Evolutionary conservation across 495 filamentous ascomycete species (phyloP).

Genomic region (Daldinia loculata): DNA sequence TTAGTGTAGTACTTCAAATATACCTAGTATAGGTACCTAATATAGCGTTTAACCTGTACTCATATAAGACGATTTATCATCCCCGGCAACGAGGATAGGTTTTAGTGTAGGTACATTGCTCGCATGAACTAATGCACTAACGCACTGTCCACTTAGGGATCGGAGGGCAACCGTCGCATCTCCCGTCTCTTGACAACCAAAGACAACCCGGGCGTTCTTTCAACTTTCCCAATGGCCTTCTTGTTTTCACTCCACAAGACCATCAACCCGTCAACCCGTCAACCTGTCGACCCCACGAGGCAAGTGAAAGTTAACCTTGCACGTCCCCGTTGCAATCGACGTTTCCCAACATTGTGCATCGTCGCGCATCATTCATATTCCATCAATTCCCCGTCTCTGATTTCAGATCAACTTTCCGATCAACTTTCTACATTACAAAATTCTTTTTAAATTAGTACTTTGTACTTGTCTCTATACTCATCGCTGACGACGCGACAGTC

Average conservation of each 20-base stretch:
- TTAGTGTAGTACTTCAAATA: conserved; percentile 6
- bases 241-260: conserved; percentile 28
- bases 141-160: conserved; percentile 22
- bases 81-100: conserved; percentile 1
- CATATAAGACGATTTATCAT: background rate
- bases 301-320: conserved; percentile 16
- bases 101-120: conserved; percentile 12
- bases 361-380: conserved; percentile 16
- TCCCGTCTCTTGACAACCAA: conserved; percentile 14
- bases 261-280: background rate
- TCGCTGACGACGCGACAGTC: background rate
- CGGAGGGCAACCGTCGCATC: conserved; percentile 4
- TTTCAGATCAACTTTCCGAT: background rate
- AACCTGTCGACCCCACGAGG: conserved; percentile 2
- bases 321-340: background rate
- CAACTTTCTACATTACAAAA: conserved; percentile 1
- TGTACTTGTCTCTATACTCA: background rate
- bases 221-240: conserved; percentile 1
- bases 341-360: conserved; percentile 14
- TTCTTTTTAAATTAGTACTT: background rate
- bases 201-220: conserved; percentile 7
- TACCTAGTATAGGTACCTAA: background rate
- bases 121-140: background rate
- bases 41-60: background rate
- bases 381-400: conserved; percentile 8